Evolutionary conservation across 225 moss, liverwort and hornwort genomes (phyloP).

Genomic region (Takakia lepidozioides): DNA sequence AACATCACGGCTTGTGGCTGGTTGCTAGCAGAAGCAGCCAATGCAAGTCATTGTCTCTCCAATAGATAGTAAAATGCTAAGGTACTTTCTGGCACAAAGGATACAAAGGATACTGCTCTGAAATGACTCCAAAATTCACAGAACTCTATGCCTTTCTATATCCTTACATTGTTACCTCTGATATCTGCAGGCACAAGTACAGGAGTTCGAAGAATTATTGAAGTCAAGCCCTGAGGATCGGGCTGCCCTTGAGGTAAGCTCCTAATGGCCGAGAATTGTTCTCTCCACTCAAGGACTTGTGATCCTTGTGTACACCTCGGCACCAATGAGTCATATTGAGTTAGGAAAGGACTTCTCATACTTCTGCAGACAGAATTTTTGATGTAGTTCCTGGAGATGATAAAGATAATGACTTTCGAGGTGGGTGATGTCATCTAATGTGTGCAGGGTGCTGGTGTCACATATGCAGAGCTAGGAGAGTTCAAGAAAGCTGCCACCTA

Average conservation of each 20-base stretch:
- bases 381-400: too few relatives aligned
- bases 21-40: too few relatives aligned
- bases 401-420: too few relatives aligned
- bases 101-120: too few relatives aligned
- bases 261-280: too few relatives aligned
- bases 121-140: too few relatives aligned
- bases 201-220: constrained; percentile 61
- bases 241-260: constrained; percentile 73
- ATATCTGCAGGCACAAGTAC: constrained; percentile 69
- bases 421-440: constrained; percentile 17
- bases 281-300: too few relatives aligned
- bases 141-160: neutral
- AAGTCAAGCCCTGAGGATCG: constrained; percentile 63
- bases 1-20: too few relatives aligned
- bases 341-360: too few relatives aligned
- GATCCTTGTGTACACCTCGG: too few relatives aligned
- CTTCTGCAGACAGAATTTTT: too few relatives aligned
- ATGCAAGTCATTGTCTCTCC: neutral
- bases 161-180: neutral
- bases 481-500: constrained; percentile 75
- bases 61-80: neutral
- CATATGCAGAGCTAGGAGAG: constrained; percentile 88
- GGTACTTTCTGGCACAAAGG: constrained; percentile 2
- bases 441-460: constrained; percentile 79
- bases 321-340: too few relatives aligned